Evolutionary conservation across 192 early-diverging fungal genomes (phyloP), one percentile per base, ranked within the genome.

Genomic region (Backusella tuberculispora): DNA sequence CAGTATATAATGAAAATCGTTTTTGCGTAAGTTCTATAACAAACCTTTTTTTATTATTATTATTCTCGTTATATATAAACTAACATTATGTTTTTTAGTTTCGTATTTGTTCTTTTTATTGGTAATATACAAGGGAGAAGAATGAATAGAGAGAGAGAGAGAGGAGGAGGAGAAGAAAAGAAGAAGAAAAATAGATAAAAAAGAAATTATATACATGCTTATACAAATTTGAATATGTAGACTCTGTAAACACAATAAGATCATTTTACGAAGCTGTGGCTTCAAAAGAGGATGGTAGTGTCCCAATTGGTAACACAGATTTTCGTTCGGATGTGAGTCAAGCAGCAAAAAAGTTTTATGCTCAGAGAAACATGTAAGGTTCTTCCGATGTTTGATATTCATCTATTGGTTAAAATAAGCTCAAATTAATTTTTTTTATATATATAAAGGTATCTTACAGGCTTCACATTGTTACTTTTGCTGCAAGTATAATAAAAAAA

Each of bases 321-420:
- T 69, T 78, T 26, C 84, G 84, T 40, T 43, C 71, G 0, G 84
- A 83, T 8, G 63, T 76, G 38, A 76, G 65, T 42, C 29, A 83
- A 9, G 77, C 83, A 45, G 84, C 85, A 2, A 83, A 76, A 44
- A 86, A 86, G 63, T 88, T 88, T 66, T 88, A 88, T 64, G 83
- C 83, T 42, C 87, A 88, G 68, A 79, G 87, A 64, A 88, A 88
- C 74, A 84, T 88, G 84, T 86, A 83, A 65, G 79, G 17, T 19
- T 21, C 64, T 24, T 38, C 40, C 37, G 4, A 26, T 66, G 9
- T 53, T 14, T 38, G 6, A 8, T 14, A 14, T 29, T 19, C 53
- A 19, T 15, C 7, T 4, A 66, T 66, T 38, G 26, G 38, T 13
- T 66, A 17, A 13, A 17, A 73, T 53, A 13, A 12, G 24, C 15